Evolutionary conservation across 2,329 filamentous ascomycete genomes (phyloP).

Genomic region (Cucurbitaria berberidis): DNA sequence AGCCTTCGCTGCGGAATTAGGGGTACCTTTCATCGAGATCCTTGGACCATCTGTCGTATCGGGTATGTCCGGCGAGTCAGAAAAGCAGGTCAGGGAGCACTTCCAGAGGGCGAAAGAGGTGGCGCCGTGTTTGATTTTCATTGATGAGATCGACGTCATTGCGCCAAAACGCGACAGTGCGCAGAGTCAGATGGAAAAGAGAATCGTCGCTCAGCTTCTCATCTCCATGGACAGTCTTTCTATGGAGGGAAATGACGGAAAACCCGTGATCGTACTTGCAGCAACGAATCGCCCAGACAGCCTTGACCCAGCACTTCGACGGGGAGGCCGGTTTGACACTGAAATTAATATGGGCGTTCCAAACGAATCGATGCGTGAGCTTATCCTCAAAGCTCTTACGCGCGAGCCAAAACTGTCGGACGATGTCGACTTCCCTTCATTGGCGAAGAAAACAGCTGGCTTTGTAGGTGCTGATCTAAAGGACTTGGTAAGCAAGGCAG

Average conservation of each 20-base stretch:
- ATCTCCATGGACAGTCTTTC: slow-evolving; percentile 84
- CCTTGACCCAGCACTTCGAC: slow-evolving; percentile 77
- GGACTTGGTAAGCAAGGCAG: slow-evolving; percentile 70
- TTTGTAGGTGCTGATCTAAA: slow-evolving; percentile 92
- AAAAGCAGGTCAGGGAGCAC: slow-evolving; percentile 82
- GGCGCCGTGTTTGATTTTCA: slow-evolving; percentile 88
- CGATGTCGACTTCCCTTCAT: slow-evolving; percentile 73
- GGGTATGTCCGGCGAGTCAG: slow-evolving; percentile 87
- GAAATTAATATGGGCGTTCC: slow-evolving; percentile 90
- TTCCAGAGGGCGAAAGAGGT: slow-evolving; percentile 87
- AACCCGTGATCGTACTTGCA: slow-evolving; percentile 86
- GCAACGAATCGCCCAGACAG: slow-evolving; percentile 90
- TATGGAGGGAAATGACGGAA: slow-evolving; percentile 72
- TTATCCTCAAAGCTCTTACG: slow-evolving; percentile 78
- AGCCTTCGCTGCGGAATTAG: slow-evolving; percentile 76
- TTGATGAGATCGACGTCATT: slow-evolving; percentile 91
- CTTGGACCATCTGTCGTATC: slow-evolving; percentile 81
- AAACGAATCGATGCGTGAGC: slow-evolving; percentile 74
- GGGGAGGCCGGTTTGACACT: slow-evolving; percentile 77
- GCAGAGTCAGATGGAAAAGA: slow-evolving; percentile 86
- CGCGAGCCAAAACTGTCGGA: slow-evolving; percentile 67
- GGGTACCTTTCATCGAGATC: slow-evolving; percentile 80
- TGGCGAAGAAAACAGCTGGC: slow-evolving; percentile 87
- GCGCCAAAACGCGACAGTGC: slow-evolving; percentile 83
- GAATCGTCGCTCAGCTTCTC: slow-evolving; percentile 81